These are phyloP conservation scores for Toxicodendron radicans DNA, from an alignment of 345 rosid genomes.

Conservation along the genomic window DNA sequence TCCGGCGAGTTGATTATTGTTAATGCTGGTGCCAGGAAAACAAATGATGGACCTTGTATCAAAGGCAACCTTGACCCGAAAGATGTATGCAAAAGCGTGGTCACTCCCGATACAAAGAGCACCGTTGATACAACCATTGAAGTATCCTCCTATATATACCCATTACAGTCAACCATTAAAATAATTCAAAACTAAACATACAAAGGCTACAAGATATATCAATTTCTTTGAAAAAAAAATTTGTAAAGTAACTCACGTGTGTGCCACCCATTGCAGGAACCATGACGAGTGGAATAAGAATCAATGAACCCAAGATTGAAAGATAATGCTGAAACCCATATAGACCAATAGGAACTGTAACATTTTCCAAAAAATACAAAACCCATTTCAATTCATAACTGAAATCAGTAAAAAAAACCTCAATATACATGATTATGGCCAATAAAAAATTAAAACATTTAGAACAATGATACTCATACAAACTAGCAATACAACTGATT, in stretches of 20 bases:
- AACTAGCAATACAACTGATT: background rate
- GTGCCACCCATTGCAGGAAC: conserved; percentile 99
- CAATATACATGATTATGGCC: background rate
- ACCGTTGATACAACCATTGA: conserved; percentile 84
- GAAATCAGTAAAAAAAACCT: background rate
- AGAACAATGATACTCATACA: background rate
- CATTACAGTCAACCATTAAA: conserved; percentile 38
- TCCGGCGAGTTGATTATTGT: conserved; percentile 87
- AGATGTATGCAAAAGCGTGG: conserved; percentile 80
- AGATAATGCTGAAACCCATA: conserved; percentile 95
- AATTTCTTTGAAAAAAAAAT: background rate
- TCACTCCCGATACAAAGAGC: conserved; percentile 83
- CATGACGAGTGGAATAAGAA: conserved; percentile 87
- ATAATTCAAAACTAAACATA: conserved; percentile 8
- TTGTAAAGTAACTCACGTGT: conserved; percentile 55
- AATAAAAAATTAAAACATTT: background rate
- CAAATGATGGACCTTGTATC: conserved; percentile 94
- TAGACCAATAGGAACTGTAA: conserved; percentile 89
- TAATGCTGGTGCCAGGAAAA: conserved; percentile 87
- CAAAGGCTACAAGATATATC: background rate
- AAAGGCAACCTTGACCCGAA: conserved; percentile 95
- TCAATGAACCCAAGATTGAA: conserved; percentile 83
- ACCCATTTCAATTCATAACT: conserved; percentile 7
- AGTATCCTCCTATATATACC: conserved; percentile 85
- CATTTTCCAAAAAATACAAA: conserved; percentile 20